Evolutionary conservation across 768 basidiomycete genomes (phyloP).

Genomic region (Hydnum rufescens): DNA sequence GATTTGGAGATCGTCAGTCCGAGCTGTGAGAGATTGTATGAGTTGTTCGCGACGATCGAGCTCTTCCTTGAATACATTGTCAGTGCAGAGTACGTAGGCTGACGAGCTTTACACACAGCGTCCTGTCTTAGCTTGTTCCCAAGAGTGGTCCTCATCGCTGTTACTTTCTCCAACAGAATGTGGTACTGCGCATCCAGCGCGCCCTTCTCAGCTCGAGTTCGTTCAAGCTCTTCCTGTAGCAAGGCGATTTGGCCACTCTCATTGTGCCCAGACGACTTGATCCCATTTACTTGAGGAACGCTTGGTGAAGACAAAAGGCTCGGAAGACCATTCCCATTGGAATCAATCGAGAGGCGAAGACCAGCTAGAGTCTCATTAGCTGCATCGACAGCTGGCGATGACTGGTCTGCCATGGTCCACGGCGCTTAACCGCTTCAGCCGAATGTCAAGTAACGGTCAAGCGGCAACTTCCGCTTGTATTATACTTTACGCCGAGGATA

Average conservation of each 20-base stretch:
- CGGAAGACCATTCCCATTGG: constrained; percentile 1
- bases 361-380: constrained; percentile 10
- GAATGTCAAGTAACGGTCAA: too few species aligned
- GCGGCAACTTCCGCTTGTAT: too few species aligned
- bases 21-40: constrained; percentile 54
- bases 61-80: constrained; percentile 45
- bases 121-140: constrained; percentile 92
- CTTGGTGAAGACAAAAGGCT: not conserved
- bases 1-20: constrained; percentile 50
- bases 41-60: constrained; percentile 81
- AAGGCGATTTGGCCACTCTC: constrained; percentile 26
- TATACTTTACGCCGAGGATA: too few species aligned
- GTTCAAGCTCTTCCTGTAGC: constrained; percentile 56
- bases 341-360: constrained; percentile 10
- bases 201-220: constrained; percentile 72
- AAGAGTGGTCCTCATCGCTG: constrained; percentile 79
- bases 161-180: constrained; percentile 69
- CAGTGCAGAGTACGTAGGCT: not conserved
- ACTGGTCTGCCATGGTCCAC: too few species aligned
- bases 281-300: not conserved
- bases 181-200: constrained; percentile 69
- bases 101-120: constrained; percentile 41
- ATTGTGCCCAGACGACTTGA: too few species aligned
- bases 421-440: too few species aligned
- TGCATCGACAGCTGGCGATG: constrained; percentile 8